These are phyloP conservation scores for Pythium myriotylum DNA, from an alignment of 352 stramenopile genomes.

Conservation along the genomic window DNA sequence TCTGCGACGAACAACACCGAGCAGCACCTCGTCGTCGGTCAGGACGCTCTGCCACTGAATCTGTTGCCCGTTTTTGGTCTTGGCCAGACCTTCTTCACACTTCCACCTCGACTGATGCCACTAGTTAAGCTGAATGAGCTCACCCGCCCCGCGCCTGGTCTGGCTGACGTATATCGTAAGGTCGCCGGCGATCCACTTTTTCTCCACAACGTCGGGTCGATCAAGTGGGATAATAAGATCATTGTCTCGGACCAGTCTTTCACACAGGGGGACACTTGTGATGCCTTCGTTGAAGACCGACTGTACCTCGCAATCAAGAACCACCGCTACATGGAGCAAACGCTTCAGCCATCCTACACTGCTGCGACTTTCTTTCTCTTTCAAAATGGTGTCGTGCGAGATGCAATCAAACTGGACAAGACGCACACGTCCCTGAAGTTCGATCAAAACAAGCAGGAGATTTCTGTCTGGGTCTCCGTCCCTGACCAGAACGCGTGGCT, in stretches of 20 bases:
- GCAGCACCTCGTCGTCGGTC: neutral
- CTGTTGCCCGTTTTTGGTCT: neutral
- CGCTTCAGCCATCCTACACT: constrained; percentile 4
- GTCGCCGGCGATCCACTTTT: constrained; percentile 10
- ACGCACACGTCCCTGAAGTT: neutral
- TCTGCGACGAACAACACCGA: neutral
- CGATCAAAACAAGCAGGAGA: constrained; percentile 1
- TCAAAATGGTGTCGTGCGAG: neutral
- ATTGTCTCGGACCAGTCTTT: neutral
- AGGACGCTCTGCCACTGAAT: neutral
- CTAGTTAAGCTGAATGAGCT: constrained; percentile 2
- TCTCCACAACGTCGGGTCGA: constrained; percentile 10
- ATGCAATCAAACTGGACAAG: neutral
- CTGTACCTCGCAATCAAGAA: constrained; percentile 10
- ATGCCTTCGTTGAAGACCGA: constrained; percentile 9
- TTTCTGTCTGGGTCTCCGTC: constrained; percentile 17
- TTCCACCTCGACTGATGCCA: too few species aligned
- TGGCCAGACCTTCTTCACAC: too few species aligned
- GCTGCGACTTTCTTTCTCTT: constrained; percentile 7
- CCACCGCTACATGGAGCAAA: constrained; percentile 21
- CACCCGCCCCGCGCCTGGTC: neutral
- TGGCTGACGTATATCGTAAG: neutral
- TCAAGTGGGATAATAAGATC: constrained; percentile 4
- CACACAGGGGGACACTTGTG: neutral
- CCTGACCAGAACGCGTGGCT: constrained; percentile 17